Evolutionary conservation across 805 yeast genomes (phyloP), one percentile per base, ranked within the genome.

Genomic region (Scheffersomyces spartinae): DNA sequence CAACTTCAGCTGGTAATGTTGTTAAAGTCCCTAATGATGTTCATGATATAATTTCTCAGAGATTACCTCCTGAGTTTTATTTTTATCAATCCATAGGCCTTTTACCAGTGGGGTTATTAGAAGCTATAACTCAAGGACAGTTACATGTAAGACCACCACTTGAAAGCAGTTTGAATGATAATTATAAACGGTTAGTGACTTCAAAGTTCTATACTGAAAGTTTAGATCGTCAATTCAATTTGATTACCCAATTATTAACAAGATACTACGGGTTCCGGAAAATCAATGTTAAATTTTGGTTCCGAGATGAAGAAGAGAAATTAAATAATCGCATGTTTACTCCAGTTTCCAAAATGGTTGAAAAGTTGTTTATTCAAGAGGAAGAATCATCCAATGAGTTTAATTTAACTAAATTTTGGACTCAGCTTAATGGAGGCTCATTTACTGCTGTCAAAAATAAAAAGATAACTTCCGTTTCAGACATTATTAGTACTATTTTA

Each of bases 251-350:
- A 37, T 68, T 76, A 14, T 64, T 85, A 39, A 76, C 83, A 35
- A 74, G 97, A 45, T 88, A 82, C 51, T 84, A 74, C 47, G 96
- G 86, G 45, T 76, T 69, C 31, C 80, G 77, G 43, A 71, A 66
- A 29, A 62, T 82, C 19, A 54, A 62, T 22, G 68, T 67, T 14
- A 46, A 54, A 10, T 68, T 55, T 32, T 77, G 79, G 77, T 77
- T 60, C 53, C 46, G 48, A 23, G 64, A 71, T 34, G 45, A 55
- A 31, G 40, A 21, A 27, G 39, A 7, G 44, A 49, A 13, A 37
- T 52, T 13, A 64, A 63, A 62, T 11, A 74, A 68, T 36, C 63
- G 77, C 38, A 40, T 66, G 23, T 52, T 63, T 4, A 79, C 81
- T 6, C 62, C 80, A 1, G 42, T 68, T 2, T 71, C 59, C 33